These are phyloP conservation scores for Oryza longistaminata DNA, from an alignment of 176 grass and related monocot species.

Conservation along the genomic window DNA sequence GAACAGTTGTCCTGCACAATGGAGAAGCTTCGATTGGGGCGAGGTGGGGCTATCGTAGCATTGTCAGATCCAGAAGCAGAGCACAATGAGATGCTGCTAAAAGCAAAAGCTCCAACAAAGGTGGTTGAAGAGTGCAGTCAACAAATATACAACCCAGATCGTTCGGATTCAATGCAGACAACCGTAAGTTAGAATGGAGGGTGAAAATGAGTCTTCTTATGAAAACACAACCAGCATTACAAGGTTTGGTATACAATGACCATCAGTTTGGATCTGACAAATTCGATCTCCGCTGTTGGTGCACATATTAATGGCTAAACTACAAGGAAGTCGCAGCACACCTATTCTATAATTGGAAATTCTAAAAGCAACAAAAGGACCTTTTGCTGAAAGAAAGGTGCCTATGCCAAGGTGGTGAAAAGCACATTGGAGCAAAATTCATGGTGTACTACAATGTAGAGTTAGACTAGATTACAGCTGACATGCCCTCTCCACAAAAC, in stretches of 20 bases:
- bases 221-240: not conserved
- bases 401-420: not conserved
- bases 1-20: constrained; percentile 67
- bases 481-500: not conserved
- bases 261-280: not conserved
- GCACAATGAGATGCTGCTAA: constrained; percentile 86
- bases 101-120: constrained; percentile 72
- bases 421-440: not conserved
- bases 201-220: not conserved
- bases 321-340: not conserved
- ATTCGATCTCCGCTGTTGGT: not conserved
- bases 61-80: constrained; percentile 75
- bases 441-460: not conserved
- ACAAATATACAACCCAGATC: not conserved
- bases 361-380: not conserved
- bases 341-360: not conserved
- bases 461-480: not conserved
- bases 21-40: constrained; percentile 72
- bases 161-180: constrained; percentile 36
- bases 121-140: constrained; percentile 54
- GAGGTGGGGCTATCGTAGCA: constrained; percentile 74
- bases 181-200: constrained; percentile 37
- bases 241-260: not conserved
- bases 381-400: not conserved
- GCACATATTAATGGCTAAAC: not conserved